phyloP scores from a whole-genome alignment of 2,329 filamentous ascomycete species.

The Emergomyces africanus region DNA sequence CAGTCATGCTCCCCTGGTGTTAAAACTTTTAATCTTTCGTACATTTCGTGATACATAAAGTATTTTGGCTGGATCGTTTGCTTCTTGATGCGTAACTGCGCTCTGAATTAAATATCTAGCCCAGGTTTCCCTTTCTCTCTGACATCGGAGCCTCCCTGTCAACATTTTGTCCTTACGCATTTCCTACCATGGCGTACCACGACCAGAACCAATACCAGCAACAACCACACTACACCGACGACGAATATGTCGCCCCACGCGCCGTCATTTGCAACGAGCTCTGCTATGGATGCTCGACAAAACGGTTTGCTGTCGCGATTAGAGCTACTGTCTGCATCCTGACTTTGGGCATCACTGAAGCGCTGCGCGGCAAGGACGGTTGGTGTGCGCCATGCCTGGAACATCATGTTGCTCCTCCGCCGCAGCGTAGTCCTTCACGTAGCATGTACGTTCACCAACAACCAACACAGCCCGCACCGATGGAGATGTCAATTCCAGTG shows the following conservation, averaged over 20 bases:
- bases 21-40: neutral
- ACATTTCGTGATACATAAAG: neutral
- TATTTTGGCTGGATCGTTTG: neutral
- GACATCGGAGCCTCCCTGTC: neutral
- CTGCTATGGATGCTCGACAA: conserved; percentile 2
- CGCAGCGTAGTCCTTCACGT: neutral
- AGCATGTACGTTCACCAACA: neutral
- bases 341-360: conserved; percentile 1
- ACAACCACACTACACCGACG: neutral
- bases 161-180: neutral
- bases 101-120: neutral
- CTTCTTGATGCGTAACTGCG: neutral
- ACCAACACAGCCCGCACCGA: neutral
- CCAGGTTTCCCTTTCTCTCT: neutral
- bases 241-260: neutral
- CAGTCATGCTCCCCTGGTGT: neutral
- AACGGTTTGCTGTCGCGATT: neutral
- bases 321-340: neutral
- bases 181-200: neutral
- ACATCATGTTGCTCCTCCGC: neutral
- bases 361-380: conserved; percentile 1
- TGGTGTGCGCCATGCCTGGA: conserved; percentile 1
- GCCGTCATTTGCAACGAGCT: neutral
- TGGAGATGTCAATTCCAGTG: neutral
- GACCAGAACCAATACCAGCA: neutral